Evolutionary conservation across 2,329 filamentous ascomycete species (phyloP).

Genomic region (Plenodomus tracheiphilus): DNA sequence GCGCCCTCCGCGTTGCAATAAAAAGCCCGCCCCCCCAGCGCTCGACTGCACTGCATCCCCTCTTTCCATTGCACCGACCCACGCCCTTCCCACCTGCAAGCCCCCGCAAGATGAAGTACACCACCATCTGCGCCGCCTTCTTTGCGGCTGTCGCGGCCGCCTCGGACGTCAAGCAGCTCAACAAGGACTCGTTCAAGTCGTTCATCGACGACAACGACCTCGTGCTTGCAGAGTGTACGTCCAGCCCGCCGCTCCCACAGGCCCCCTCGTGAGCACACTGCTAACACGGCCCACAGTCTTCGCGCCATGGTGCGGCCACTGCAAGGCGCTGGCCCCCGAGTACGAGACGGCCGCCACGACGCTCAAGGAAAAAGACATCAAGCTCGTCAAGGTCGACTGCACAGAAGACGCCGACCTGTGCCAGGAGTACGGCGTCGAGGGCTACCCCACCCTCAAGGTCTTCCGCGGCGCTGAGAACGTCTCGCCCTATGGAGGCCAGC

Average conservation of each 20-base stretch:
- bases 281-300: constrained; percentile 67
- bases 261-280: neutral
- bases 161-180: constrained; percentile 84
- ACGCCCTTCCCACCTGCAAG: too few species aligned
- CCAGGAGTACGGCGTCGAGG: constrained; percentile 87
- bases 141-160: constrained; percentile 63
- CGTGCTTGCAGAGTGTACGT: constrained; percentile 89
- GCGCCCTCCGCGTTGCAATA: constrained; percentile 11
- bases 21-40: constrained; percentile 22
- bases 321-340: constrained; percentile 94
- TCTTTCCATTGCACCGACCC: constrained; percentile 9
- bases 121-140: constrained; percentile 45
- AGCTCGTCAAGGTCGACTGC: constrained; percentile 88
- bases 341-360: constrained; percentile 85
- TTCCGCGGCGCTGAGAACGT: constrained; percentile 89
- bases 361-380: constrained; percentile 86
- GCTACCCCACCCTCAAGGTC: constrained; percentile 98
- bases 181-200: constrained; percentile 80
- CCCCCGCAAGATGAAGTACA: constrained; percentile 39
- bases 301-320: constrained; percentile 96
- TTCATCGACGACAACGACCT: constrained; percentile 86
- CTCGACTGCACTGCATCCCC: constrained; percentile 15
- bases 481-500: constrained; percentile 81
- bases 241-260: too few species aligned
- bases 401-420: constrained; percentile 93